phyloP scores from a whole-genome alignment of 2,329 filamentous ascomycete genomes.

The Colletotrichum lini region DNA sequence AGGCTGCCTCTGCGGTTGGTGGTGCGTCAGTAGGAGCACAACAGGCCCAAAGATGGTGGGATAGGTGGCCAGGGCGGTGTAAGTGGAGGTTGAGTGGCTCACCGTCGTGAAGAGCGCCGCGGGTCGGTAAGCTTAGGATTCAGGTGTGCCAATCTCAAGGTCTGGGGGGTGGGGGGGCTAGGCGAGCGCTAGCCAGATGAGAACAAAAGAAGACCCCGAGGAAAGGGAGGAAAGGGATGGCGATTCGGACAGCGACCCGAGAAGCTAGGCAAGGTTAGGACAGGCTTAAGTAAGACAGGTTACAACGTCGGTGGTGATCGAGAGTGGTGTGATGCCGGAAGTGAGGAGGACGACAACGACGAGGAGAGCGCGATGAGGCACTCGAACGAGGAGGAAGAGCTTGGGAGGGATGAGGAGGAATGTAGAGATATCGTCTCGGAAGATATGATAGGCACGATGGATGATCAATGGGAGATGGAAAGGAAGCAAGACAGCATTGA shows the following conservation, averaged over 20 bases:
- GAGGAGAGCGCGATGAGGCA: too few species aligned
- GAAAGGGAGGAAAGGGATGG: slow-evolving; percentile 1
- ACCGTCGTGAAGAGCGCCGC: slow-evolving; percentile 8
- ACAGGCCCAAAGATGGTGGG: slow-evolving; percentile 18
- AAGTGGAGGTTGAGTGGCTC: slow-evolving; percentile 31
- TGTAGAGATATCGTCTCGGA: neutral
- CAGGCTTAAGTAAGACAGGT: neutral
- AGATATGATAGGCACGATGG: neutral
- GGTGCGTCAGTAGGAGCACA: slow-evolving; percentile 16
- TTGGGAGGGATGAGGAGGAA: neutral
- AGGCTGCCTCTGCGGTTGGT: slow-evolving; percentile 21
- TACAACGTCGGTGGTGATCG: neutral
- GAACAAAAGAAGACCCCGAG: neutral
- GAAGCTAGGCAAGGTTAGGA: neutral
- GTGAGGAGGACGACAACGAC: neutral
- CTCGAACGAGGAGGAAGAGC: too few species aligned
- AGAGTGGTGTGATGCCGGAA: neutral
- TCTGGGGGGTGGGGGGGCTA: slow-evolving; percentile 13
- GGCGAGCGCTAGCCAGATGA: slow-evolving; percentile 18
- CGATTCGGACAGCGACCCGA: slow-evolving; percentile 11
- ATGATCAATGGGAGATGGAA: neutral
- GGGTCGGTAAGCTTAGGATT: slow-evolving; percentile 23
- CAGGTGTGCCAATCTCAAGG: slow-evolving; percentile 37
- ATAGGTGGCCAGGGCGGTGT: slow-evolving; percentile 30
- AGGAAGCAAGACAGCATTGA: neutral